Percentiles rank a stretch among this genome's conserved stretches.
Conservation (phyloP, 805 yeast genomes). For the Ogataea minuta region DNA sequence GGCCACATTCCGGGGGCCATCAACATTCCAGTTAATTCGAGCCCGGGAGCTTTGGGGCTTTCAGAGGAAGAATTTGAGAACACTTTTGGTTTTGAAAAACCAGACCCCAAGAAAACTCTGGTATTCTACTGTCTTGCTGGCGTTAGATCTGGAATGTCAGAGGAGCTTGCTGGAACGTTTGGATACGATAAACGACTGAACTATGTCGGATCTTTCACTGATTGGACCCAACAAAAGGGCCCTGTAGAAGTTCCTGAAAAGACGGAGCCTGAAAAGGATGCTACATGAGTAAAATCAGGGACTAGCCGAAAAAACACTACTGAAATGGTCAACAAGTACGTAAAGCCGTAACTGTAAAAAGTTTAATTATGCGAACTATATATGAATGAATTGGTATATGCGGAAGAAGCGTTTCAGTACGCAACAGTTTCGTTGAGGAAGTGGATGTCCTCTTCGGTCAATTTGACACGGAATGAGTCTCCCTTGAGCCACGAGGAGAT, state of each 20-base stretch:
- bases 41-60: conserved; percentile 89
- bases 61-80: conserved; percentile 76
- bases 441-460: conserved; percentile 17
- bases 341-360: conserved; percentile 2
- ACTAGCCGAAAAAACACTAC: too few relatives aligned
- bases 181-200: conserved; percentile 85
- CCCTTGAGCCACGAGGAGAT: conserved; percentile 22
- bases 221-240: conserved; percentile 61
- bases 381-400: too few relatives aligned
- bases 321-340: not conserved
- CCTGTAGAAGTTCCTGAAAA: conserved; percentile 21
- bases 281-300: too few relatives aligned
- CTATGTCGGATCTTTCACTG: conserved; percentile 83
- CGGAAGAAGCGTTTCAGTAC: too few relatives aligned
- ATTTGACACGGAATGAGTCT: conserved; percentile 7
- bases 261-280: conserved; percentile 7
- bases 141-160: conserved; percentile 85
- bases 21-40: conserved; percentile 84
- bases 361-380: conserved; percentile 3
- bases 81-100: conserved; percentile 79
- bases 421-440: conserved; percentile 16
- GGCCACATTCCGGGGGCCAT: conserved; percentile 84
- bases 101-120: conserved; percentile 64
- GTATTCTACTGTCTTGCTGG: conserved; percentile 93
- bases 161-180: conserved; percentile 84